Evolutionary conservation across 2,329 filamentous ascomycete genomes (phyloP).

Genomic region (Sphaerostilbella broomeana): DNA sequence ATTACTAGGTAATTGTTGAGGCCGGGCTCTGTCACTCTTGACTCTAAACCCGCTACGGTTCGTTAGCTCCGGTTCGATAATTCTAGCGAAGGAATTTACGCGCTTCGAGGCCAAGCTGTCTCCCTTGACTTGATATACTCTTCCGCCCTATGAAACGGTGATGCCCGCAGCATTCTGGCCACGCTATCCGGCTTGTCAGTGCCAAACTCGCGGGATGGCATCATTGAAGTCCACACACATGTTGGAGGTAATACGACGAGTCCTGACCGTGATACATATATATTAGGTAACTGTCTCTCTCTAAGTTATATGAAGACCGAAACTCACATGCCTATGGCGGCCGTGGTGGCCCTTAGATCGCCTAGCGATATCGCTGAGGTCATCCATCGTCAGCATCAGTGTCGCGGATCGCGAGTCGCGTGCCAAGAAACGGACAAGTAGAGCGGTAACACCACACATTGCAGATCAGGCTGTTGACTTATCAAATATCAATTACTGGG

Average conservation of each 20-base stretch:
- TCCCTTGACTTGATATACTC: constrained; percentile 84
- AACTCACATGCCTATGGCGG: constrained; percentile 1
- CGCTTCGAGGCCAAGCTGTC: constrained; percentile 60
- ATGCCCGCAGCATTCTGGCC: constrained; percentile 64
- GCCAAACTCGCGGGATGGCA: background rate
- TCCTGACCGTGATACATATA: background rate
- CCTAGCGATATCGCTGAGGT: background rate
- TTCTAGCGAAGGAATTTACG: constrained; percentile 22
- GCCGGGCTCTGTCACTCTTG: background rate
- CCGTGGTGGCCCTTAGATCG: constrained; percentile 8
- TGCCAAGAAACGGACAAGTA: constrained; percentile 3
- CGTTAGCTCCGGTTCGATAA: background rate
- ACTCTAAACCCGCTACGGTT: background rate
- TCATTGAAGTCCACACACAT: background rate
- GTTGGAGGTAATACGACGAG: constrained; percentile 6
- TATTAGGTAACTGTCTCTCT: background rate
- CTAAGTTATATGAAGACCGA: background rate
- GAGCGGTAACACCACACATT: constrained; percentile 9
- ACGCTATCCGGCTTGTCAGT: constrained; percentile 1
- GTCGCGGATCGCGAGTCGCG: constrained; percentile 1
- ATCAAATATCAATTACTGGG: constrained; percentile 8
- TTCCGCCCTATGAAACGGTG: constrained; percentile 67
- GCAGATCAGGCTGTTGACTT: too few relatives aligned
- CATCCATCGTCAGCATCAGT: background rate
- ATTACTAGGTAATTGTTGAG: too few relatives aligned